These are phyloP conservation scores for Diaporthe eres DNA, from an alignment of 2,329 filamentous ascomycete species.

Conservation along the genomic window DNA sequence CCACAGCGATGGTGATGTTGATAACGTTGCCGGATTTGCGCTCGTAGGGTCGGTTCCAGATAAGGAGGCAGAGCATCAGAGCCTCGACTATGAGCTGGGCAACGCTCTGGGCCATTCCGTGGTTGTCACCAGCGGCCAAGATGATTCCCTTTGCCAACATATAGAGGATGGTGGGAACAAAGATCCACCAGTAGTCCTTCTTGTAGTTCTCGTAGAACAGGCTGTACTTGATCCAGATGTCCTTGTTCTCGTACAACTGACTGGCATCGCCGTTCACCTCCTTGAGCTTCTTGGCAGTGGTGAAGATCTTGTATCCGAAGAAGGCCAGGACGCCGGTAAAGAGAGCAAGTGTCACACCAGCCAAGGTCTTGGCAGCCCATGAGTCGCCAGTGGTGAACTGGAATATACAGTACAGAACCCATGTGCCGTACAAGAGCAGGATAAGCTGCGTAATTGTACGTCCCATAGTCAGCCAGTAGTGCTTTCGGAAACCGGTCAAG, in stretches of 20 bases:
- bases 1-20: constrained; percentile 91
- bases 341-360: constrained; percentile 82
- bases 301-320: constrained; percentile 88
- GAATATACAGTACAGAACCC: constrained; percentile 96
- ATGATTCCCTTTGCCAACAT: constrained; percentile 90
- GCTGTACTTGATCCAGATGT: constrained; percentile 94
- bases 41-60: constrained; percentile 90
- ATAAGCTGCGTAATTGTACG: constrained; percentile 92
- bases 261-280: constrained; percentile 79
- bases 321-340: constrained; percentile 88
- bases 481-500: constrained; percentile 88
- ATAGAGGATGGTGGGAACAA: constrained; percentile 90
- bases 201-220: constrained; percentile 98
- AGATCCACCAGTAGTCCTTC: constrained; percentile 97
- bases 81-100: constrained; percentile 86
- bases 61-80: constrained; percentile 81
- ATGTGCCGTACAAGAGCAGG: constrained; percentile 91
- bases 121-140: constrained; percentile 86
- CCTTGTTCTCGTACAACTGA: constrained; percentile 88
- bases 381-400: constrained; percentile 96
- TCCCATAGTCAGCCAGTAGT: constrained; percentile 95
- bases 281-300: constrained; percentile 81
- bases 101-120: constrained; percentile 85
- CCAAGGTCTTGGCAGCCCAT: constrained; percentile 89
- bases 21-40: constrained; percentile 91